Evolutionary conservation across 805 yeast species (phyloP), one percentile per base, ranked within the genome.

Genomic region (Wickerhamomyces subpelliculosus): DNA sequence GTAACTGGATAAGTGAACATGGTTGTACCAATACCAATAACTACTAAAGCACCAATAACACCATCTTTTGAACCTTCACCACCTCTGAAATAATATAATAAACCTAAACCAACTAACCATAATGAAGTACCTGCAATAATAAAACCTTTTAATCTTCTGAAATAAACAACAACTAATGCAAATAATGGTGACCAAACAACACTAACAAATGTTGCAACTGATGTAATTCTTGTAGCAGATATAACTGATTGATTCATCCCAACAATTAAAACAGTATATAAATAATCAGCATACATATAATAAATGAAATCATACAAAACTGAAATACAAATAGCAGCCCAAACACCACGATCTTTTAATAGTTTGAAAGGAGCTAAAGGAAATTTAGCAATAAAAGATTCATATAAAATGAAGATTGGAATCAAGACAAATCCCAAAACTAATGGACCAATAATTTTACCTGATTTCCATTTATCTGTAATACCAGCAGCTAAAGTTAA

Each of bases 401-500:
- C 93, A 79, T 83, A 82, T 17, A 57, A n/a, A 13, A 70, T 50
- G 40, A 80, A 75, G n/a, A 70, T 55, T 7, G 87, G 85, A 37
- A 82, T 54, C 23, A 78, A 57, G 17, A 67, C 71, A 46, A 75
- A 67, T 3, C 94, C 93, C 39, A 84, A 53, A 17, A 80, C 84
- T 36, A 83, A 60, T 3, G 89, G 87, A 7, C 70, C 90, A 47
- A 84, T 76, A 46, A 80, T 68, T 32, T 73, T 64, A 14, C 76
- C 85, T 41, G 66, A 62, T 37, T 62, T 52, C 94, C 94, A 84
- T 36, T 67, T 64, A 3, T 62, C 46, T 1, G 51, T 33, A 26
- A 60, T 54, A 44, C 88, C 88, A 45, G 86, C 89, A 11, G 89
- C 89, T 23, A 84, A 58, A 11, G 93, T 83, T 46, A 84, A 67